Evolutionary conservation across 2,329 filamentous ascomycete genomes (phyloP).

Genomic region (Fusarium sp.): DNA sequence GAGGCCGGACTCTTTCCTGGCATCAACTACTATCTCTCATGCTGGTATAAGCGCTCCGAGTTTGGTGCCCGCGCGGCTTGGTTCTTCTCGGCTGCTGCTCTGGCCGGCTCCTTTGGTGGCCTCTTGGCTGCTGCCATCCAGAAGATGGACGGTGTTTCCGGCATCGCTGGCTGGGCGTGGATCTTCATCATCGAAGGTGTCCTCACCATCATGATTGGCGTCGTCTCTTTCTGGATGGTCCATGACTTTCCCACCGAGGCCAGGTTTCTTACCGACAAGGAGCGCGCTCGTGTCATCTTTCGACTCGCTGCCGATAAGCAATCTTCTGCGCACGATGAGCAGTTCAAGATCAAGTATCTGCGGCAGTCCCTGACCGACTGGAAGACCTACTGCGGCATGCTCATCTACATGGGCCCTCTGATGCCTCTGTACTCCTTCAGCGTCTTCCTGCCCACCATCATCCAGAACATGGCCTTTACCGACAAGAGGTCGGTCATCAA

Average conservation of each 20-base stretch:
- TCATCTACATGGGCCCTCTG: slow-evolving; percentile 81
- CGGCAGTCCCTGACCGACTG: slow-evolving; percentile 79
- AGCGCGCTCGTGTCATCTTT: slow-evolving; percentile 76
- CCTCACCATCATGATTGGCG: slow-evolving; percentile 72
- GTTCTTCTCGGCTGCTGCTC: slow-evolving; percentile 84
- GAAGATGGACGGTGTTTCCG: slow-evolving; percentile 71
- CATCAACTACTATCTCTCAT: slow-evolving; percentile 82
- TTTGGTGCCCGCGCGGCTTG: slow-evolving; percentile 82
- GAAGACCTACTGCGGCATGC: slow-evolving; percentile 80
- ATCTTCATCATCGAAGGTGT: slow-evolving; percentile 77
- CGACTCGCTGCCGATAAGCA: slow-evolving; percentile 78
- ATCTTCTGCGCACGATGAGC: slow-evolving; percentile 76
- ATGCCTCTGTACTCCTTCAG: slow-evolving; percentile 79
- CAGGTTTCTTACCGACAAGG: slow-evolving; percentile 73
- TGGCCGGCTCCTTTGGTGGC: slow-evolving; percentile 81
- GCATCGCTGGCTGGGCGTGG: slow-evolving; percentile 68
- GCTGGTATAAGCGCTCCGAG: slow-evolving; percentile 84
- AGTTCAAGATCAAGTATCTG: slow-evolving; percentile 77
- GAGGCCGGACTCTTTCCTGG: slow-evolving; percentile 82
- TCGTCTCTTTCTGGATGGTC: slow-evolving; percentile 78
- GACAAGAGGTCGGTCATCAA: slow-evolving; percentile 46
- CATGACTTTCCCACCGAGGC: slow-evolving; percentile 84
- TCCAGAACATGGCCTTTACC: slow-evolving; percentile 61
- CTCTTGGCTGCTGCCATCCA: slow-evolving; percentile 76
- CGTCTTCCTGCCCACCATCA: slow-evolving; percentile 82